Percentiles rank a stretch among this genome's conserved stretches.
Evolutionary conservation across 129 eudicot species (phyloP).

Genomic region (sunflower (Helianthus annuus)): HanXRQr2.0-SUNRISE NC_035442.2:121622089-121622588

Average conservation of each 20-base stretch:
- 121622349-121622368: slow-evolving; percentile 57
- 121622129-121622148: slow-evolving; percentile 57
- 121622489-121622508: slow-evolving; percentile 59
- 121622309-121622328: slow-evolving; percentile 49
- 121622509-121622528: slow-evolving; percentile 30
- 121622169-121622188: slow-evolving; percentile 44
- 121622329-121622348: slow-evolving; percentile 66
- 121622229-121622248: slow-evolving; percentile 42
- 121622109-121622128: slow-evolving; percentile 50
- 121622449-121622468: slow-evolving; percentile 44
- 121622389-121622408: slow-evolving; percentile 69
- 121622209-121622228: slow-evolving; percentile 31
- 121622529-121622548: slow-evolving; percentile 32
- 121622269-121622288: slow-evolving; percentile 6
- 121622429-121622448: slow-evolving; percentile 35
- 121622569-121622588: slow-evolving; percentile 63
- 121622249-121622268: slow-evolving; percentile 40
- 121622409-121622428: slow-evolving; percentile 51
- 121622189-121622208: slow-evolving; percentile 37
- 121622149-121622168: slow-evolving; percentile 51
- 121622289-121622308: slow-evolving; percentile 32
- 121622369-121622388: slow-evolving; percentile 56
- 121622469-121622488: slow-evolving; percentile 50
- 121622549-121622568: slow-evolving; percentile 51
- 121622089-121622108: slow-evolving; percentile 46